Percentiles rank a stretch among this genome's conserved stretches.
Conservation (phyloP, 768 basidiomycete genomes). For the Mycena floridula region DNA sequence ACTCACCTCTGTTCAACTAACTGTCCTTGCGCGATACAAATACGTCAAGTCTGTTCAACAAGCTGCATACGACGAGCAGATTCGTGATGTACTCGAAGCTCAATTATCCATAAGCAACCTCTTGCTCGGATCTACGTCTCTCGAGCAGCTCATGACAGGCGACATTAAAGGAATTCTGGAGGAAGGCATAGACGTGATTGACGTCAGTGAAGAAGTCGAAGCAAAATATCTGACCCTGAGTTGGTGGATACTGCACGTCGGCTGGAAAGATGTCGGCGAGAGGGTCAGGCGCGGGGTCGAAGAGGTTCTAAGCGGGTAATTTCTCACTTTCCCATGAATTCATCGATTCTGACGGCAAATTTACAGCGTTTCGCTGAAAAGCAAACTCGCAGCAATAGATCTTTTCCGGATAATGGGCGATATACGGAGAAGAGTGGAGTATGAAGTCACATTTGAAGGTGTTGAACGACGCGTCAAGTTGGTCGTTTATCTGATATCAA, state of each 20-base stretch:
- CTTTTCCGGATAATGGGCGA: constrained; percentile 64
- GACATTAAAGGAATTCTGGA: not conserved
- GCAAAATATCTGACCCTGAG: constrained; percentile 77
- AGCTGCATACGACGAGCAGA: constrained; percentile 52
- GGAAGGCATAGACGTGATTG: constrained; percentile 17
- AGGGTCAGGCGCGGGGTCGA: constrained; percentile 71
- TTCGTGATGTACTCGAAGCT: constrained; percentile 37
- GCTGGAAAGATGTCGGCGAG: constrained; percentile 81
- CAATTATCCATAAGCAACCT: constrained; percentile 33
- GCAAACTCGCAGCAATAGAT: constrained; percentile 63
- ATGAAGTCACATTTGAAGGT: constrained; percentile 58
- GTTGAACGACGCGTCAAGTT: constrained; percentile 51
- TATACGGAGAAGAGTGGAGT: constrained; percentile 73
- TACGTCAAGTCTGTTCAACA: constrained; percentile 68
- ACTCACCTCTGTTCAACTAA: constrained; percentile 83
- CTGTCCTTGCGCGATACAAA: constrained; percentile 73
- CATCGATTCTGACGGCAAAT: constrained; percentile 1
- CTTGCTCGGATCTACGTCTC: constrained; percentile 18
- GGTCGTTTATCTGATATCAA: constrained; percentile 12
- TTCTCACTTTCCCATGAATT: constrained; percentile 7
- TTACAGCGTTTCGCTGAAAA: constrained; percentile 76
- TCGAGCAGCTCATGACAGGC: not conserved
- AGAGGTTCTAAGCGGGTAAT: constrained; percentile 80
- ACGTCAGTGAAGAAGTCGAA: constrained; percentile 62
- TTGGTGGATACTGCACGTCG: constrained; percentile 91